phyloP scores from a whole-genome alignment of 805 yeast species.

The Saccharomyces kudriavzevii region DNA sequence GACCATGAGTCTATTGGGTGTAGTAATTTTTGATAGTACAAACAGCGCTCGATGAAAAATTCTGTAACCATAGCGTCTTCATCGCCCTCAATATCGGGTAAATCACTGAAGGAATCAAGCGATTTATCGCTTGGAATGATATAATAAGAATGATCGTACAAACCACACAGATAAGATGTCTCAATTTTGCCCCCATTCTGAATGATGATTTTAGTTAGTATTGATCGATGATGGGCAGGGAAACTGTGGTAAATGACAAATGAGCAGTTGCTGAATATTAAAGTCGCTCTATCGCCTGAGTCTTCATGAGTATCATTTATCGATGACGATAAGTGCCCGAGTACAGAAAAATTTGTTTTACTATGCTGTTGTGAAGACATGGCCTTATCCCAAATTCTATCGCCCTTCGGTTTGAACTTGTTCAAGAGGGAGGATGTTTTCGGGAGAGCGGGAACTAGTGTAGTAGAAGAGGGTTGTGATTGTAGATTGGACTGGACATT shows the following conservation, averaged over 20 bases:
- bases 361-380: constrained; percentile 10
- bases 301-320: not conserved
- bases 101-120: constrained; percentile 5
- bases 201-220: constrained; percentile 18
- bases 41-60: constrained; percentile 71
- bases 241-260: constrained; percentile 15
- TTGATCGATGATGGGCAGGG: constrained; percentile 12
- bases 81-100: not conserved
- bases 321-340: not conserved
- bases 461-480: not conserved
- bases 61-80: constrained; percentile 48
- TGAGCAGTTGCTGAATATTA: constrained; percentile 10
- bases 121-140: constrained; percentile 22
- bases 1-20: constrained; percentile 55
- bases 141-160: constrained; percentile 2
- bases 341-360: constrained; percentile 1
- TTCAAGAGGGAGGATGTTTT: constrained; percentile 8
- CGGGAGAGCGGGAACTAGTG: not conserved
- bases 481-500: not conserved
- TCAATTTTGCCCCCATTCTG: constrained; percentile 19
- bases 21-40: constrained; percentile 44
- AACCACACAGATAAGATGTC: not conserved
- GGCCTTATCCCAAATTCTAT: constrained; percentile 25
- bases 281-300: not conserved
- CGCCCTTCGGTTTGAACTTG: constrained; percentile 24